Base-by-base conservation (phyloP, 2,329 filamentous ascomycete genomes). In the Arthrobotrys sphaeroides region DNA sequence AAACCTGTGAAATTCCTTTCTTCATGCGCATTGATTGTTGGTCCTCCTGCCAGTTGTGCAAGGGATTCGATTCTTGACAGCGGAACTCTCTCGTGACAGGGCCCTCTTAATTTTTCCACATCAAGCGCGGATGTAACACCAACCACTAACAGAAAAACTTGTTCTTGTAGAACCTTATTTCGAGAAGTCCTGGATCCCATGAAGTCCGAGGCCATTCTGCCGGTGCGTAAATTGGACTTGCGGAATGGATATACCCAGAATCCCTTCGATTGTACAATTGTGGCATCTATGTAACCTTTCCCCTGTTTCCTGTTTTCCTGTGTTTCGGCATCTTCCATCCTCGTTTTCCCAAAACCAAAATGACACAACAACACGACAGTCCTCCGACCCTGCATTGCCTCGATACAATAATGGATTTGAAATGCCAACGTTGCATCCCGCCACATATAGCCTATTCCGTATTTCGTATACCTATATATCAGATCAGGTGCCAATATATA, bases 211-310 rank as follows among this genome's bases (percentile, higher is more conserved):
- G 47, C 26, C 47, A 20, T 55, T 55, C 22, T 55, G 28, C 18
- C 51, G 26, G 40, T 28, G 38, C 18, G 12, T 55, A 55, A 55
- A 38, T 55, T 55, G 51, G 38, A 38, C 38, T 55, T 38, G n/a
- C 51, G 51, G 51, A 55, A 55, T n/a, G 47, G 51, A 55, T 38
- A 36, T 38, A 18, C 18, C 36, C 13, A 55, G 5, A 36, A 36
- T 22, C 47, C 13, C 51, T 55, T 31, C 31, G 31, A 55, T 38
- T n/a, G n/a, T n/a, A n/a, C n/a, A n/a, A n/a, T n/a, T n/a, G n/a
- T n/a, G n/a, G n/a, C n/a, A 18, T 55, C 18, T 55, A 55, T 55
- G 51, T 55, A 55, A 55, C 51, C 51, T 55, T 55, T 55, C n/a
- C 51, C 51, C 31, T 31, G 31, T 9, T 36, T 55, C 28, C 22